Base-by-base conservation (phyloP, 148 eudicot species). In the Diospyros lotus region DNA sequence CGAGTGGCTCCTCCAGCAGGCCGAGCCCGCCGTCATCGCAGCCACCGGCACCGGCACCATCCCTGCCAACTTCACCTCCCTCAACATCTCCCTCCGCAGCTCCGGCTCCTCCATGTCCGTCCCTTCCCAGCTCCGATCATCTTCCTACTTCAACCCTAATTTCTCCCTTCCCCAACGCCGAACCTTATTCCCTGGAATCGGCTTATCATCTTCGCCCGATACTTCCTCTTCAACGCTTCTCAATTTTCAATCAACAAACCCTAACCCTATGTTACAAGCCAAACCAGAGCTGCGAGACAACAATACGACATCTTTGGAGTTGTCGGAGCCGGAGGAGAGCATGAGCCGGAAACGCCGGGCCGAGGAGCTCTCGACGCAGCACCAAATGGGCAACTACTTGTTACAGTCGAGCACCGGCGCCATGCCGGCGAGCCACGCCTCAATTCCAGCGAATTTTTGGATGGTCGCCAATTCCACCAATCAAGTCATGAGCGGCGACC, bases 31-130 rank as follows among this genome's bases (percentile, higher is more conserved):
- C 0, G 97, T 94, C 0, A 92, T 94, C 39, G 98, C 98, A 63
- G 98, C 98, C 75, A 94, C 98, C 1, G 98, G 97, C 0, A 94
- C 98, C n/a, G 98, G 98, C 1, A 94, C 98, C 0, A 94, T 94
- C 43, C 98, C 98, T 0, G 98, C 98, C 0, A 94, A 94, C 69
- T 94, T 94, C 77, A 90, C 98, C 0, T 94, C 98, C 0, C 87
- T 94, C 1, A 94, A 94, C 72, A 94, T 94, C 43, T 90, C 96
- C 0, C 82, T 94, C 4, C 89, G 98, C 0, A 90, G 96, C 88
- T 92, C 98, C 50, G 97, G 98, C 4, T 92, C 97, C 4, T 87
- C 85, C 74, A 86, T 92, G 76, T 92, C 98, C 1, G 81, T 90
- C 2, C 98, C 98, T 1, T 94, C 98, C 0, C 95, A 91, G 13